phyloP scores from a whole-genome alignment of 441 rosid species.

The Aquilaria agallochum region DNA sequence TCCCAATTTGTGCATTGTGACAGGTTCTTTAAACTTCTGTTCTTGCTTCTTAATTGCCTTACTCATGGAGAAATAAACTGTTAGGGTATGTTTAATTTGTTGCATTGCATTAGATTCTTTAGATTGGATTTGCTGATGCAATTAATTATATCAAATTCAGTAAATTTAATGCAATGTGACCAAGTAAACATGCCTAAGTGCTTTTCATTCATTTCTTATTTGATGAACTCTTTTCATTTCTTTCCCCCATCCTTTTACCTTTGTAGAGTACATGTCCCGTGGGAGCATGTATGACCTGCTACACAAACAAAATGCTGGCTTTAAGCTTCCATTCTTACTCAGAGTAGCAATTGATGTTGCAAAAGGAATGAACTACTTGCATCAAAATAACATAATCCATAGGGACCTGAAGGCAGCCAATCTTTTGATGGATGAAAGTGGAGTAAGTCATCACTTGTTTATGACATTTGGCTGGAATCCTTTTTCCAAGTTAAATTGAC shows the following conservation, averaged over 20 bases:
- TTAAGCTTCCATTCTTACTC: constrained; percentile 45
- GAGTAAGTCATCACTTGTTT: constrained; percentile 38
- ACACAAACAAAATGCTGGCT: constrained; percentile 47
- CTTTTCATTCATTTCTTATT: background rate
- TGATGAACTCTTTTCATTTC: constrained; percentile 1
- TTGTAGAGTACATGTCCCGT: constrained; percentile 62
- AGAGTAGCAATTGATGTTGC: constrained; percentile 61
- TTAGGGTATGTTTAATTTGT: too few species aligned
- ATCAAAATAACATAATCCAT: constrained; percentile 51
- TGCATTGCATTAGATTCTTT: too few species aligned
- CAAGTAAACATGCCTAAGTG: too few species aligned
- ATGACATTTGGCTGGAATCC: constrained; percentile 6
- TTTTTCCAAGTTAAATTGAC: background rate
- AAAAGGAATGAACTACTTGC: constrained; percentile 61
- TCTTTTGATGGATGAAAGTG: constrained; percentile 68
- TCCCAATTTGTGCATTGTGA: constrained; percentile 58
- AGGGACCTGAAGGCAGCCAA: constrained; percentile 69
- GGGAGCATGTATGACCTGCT: constrained; percentile 71
- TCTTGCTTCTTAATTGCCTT: too few species aligned
- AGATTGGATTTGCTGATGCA: too few species aligned
- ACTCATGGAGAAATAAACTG: too few species aligned
- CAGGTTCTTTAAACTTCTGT: constrained; percentile 31
- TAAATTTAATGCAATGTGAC: too few species aligned
- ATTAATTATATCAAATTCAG: too few species aligned
- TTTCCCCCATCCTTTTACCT: constrained; percentile 12